Base-by-base conservation (phyloP, 139 green algal genomes). In the Chlorella sp. region DNA sequence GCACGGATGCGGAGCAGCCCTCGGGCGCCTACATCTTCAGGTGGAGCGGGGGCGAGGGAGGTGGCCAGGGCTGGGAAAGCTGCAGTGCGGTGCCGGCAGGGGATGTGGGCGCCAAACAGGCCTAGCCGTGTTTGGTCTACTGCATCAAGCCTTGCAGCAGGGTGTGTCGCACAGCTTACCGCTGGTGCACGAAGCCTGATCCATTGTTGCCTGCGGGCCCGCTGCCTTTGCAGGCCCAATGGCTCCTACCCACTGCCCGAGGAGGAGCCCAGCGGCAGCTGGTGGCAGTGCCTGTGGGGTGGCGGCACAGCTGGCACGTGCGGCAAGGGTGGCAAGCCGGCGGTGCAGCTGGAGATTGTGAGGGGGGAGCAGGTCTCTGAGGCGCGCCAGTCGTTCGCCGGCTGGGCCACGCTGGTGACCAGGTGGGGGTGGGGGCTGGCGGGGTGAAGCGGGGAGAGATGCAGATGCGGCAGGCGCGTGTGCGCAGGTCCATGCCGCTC, bases 11-110 rank as follows among this genome's bases (percentile, higher is more conserved):
- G 51, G 82, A 83, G 24, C 87, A 93, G 67, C 36, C 73, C 8
- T 88, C 80, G 24, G 92, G 93, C n/a, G 92, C 93, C 0, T 95
- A 95, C 86, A 92, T 95, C 73, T 95, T 95, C 87, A 85, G 88
- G 51, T 79, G 34, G 11, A 28, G 38, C 14, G 68, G 68, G 5
- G 68, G 68, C 6, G 4, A 26, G 5, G 34, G 26, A 14, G 67
- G 5, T 41, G 67, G 64, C 28, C 3, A 40, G 64, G 64, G 64
- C 30, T 17, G 2, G 28, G 64, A 7, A 40, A 70, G 22, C 11
- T 20, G 64, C 22, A 16, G 56, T n/a, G 56, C 22, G 22, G 30
- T 9, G 56, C 22, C 36, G 51, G 51, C 51, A 60, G 51, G 51
- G 62, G 28, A 40, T 11, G 28, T 69, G 62, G 62, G 56, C 22